Evolutionary conservation across 352 stramenopile genomes (phyloP), one percentile per base, ranked within the genome.

Genomic region (Phytophthora syringae): DNA sequence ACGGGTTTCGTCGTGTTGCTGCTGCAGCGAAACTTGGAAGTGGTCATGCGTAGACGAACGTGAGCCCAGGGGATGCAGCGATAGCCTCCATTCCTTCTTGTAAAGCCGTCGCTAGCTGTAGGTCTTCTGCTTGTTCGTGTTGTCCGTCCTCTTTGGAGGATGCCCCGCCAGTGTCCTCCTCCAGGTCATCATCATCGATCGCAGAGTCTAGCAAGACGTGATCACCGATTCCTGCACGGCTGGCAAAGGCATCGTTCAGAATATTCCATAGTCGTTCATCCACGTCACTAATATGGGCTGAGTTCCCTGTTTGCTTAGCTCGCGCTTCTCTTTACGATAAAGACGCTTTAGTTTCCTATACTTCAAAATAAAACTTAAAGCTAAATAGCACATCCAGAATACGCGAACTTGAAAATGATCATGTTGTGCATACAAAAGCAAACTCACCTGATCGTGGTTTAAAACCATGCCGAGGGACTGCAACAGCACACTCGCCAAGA

Each of bases 81-180:
- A 62, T 53, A 6, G 54, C 54, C 22, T 62, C 53, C 43, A 62
- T 53, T n/a, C 54, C 24, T 52, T 15, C 21, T 48, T 48, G 40
- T 2, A 48, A 7, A 16, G 20, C 40, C 11, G 18, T 48, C 18
- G 40, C 40, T n/a, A 48, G 40, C 40, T 48, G 18, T 30, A 7
- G 9, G 21, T 4, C 40, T 48, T 48, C 16, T 48, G 18, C 6
- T 48, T 48, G 2, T 5, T 15, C 20, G 21, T 7, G 40, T 16
- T 25, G 22, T 48, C 18, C 9, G 22, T 48, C 18, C 9, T 25
- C 40, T 28, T 48, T 48, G 7, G 40, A 5, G 7, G 36, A 21
- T 9, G 16, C 3, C 36, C 6, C 12, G 20, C 5, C 18, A n/a
- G 5, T 30, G 6, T 15, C 21, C 9, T 48, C 40, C 9, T 25